phyloP scores from a whole-genome alignment of 768 basidiomycete species.

The Russula griseocarnosa region DNA sequence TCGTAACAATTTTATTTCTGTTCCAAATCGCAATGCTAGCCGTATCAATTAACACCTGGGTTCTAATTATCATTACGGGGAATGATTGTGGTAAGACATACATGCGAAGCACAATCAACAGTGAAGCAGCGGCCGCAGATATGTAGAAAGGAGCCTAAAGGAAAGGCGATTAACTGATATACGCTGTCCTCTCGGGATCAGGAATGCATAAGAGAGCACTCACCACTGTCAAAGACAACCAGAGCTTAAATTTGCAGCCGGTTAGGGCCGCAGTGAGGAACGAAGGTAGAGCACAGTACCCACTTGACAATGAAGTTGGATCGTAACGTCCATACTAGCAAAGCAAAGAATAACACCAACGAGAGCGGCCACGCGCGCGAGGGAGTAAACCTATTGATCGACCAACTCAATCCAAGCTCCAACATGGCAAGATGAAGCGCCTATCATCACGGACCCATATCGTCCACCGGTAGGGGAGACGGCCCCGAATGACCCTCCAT shows the following conservation, averaged over 20 bases:
- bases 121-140: neutral
- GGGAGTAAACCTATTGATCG: neutral
- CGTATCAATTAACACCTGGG: neutral
- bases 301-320: neutral
- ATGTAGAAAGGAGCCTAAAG: neutral
- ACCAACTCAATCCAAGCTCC: neutral
- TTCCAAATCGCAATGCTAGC: constrained; percentile 9
- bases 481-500: neutral
- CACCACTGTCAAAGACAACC: neutral
- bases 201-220: neutral
- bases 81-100: neutral
- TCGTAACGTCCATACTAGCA: neutral
- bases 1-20: neutral
- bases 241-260: neutral
- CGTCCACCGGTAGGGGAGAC: neutral
- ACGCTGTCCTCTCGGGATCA: neutral
- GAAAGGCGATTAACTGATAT: neutral
- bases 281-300: neutral
- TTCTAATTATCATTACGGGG: neutral
- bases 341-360: neutral
- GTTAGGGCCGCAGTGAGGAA: neutral
- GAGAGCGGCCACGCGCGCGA: neutral
- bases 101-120: constrained; percentile 9
- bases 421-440: neutral
- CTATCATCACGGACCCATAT: neutral